Evolutionary conservation across 2,329 filamentous ascomycete genomes (phyloP).

Genomic region (Cordyceps cateniannulata): DNA sequence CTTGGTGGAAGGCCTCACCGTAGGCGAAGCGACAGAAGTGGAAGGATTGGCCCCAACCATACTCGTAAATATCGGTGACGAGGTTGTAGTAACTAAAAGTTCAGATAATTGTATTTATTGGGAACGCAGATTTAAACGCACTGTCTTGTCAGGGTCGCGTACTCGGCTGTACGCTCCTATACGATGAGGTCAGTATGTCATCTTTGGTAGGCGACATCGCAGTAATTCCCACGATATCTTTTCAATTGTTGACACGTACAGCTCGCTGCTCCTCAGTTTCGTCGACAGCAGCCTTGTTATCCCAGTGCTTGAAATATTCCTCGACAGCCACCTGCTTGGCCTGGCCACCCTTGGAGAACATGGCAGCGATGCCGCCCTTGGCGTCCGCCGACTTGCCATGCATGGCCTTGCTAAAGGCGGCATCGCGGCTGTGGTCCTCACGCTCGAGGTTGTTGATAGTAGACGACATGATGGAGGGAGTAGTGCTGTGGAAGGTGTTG

Average conservation of each 20-base stretch:
- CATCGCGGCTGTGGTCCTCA: constrained; percentile 81
- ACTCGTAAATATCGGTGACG: constrained; percentile 90
- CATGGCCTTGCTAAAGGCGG: constrained; percentile 82
- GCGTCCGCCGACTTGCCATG: constrained; percentile 67
- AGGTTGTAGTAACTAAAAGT: constrained; percentile 82
- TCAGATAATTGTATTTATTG: background rate
- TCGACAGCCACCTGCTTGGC: constrained; percentile 78
- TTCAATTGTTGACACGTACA: constrained; percentile 39
- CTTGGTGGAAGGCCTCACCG: constrained; percentile 81
- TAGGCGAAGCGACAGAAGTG: constrained; percentile 93
- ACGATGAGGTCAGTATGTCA: constrained; percentile 37
- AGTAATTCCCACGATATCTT: constrained; percentile 12
- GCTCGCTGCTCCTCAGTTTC: constrained; percentile 81
- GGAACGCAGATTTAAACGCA: constrained; percentile 31
- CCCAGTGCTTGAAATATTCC: constrained; percentile 96
- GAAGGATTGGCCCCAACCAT: constrained; percentile 93
- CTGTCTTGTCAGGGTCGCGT: constrained; percentile 89
- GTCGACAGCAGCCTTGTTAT: constrained; percentile 68
- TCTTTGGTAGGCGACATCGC: background rate
- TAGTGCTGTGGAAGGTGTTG: background rate
- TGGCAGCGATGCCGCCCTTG: constrained; percentile 69
- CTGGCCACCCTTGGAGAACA: constrained; percentile 70
- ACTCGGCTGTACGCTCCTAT: constrained; percentile 66
- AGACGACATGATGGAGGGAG: constrained; percentile 15
- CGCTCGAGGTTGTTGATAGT: constrained; percentile 56